Evolutionary conservation across 257 asterid genomes (phyloP), one percentile per base, ranked within the genome.

Genomic region (Echium plantagineum): DNA sequence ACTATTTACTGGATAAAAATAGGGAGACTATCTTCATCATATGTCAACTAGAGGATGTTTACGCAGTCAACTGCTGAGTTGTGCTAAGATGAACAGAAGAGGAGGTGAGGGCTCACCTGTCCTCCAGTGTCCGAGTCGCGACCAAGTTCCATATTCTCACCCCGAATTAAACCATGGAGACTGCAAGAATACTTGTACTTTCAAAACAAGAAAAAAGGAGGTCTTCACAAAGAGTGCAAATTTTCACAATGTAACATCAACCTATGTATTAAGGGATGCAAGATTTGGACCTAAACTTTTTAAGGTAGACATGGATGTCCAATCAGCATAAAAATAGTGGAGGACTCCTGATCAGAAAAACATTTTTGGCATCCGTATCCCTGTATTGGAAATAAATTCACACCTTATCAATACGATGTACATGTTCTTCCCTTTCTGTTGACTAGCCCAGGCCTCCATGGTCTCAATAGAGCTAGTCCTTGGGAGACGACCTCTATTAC

Each of bases 111-210:
- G 51, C 28, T 52, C 66, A 90, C 95, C 96, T 91, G 98, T 55
- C 98, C 96, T 73, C 98, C 98, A 21, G 98, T 91, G 78, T 91
- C 98, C 55, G 98, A 91, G 77, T 91, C 98, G 66, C 98, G 84
- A 42, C 96, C 98, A 82, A 91, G 98, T 86, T 91, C 98, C 98
- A 91, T 91, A 80, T 91, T 83, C 66, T 91, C 98, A 54, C 96
- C 96, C 42, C 98, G 90, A 74, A 91, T 85, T 68, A 91, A 75
- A 64, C 98, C 98, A 72, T 91, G 98, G 72, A 91, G 85, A 65
- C 98, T 91, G 93, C 76, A 85, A 70, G 31, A 63, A 64, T 30
- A 49, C 60, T 68, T 67, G 24, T 56, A 59, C 48, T 62, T 63
- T 52, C 60, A 46, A 42, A 62, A 64, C 48, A 42, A 58, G 19